A percentile compares a stretch with the other conserved stretches of the same genome.
Conservation (phyloP, 75 land plant genomes). For the Selaginella moellendorffii region DNA sequence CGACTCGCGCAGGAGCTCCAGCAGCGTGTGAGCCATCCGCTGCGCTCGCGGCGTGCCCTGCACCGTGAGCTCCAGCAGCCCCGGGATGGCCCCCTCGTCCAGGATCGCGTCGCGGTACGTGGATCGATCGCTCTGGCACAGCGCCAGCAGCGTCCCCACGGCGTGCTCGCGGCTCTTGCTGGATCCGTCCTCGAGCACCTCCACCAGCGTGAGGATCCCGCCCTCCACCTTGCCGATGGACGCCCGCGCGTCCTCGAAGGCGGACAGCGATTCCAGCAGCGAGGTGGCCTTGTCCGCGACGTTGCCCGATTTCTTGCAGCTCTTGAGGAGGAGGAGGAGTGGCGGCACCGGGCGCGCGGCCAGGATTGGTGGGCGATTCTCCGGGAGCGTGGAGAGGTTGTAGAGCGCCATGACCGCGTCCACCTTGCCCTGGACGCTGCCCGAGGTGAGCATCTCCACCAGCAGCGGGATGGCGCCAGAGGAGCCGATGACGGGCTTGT, state of each 20-base stretch:
- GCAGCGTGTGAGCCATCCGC: constrained; percentile 31
- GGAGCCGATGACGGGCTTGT: constrained; percentile 40
- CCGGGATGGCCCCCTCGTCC: constrained; percentile 58
- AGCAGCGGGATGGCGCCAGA: constrained; percentile 57
- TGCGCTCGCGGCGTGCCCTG: constrained; percentile 41
- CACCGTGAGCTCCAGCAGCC: constrained; percentile 44
- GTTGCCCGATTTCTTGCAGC: constrained; percentile 49
- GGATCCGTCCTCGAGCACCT: constrained; percentile 56
- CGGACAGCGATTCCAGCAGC: constrained; percentile 38
- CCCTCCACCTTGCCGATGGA: constrained; percentile 29
- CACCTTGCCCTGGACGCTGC: constrained; percentile 47
- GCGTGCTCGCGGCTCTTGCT: constrained; percentile 40
- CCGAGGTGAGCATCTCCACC: constrained; percentile 39
- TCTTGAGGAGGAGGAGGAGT: constrained; percentile 35
- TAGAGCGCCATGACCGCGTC: constrained; percentile 60
- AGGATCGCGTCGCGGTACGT: constrained; percentile 49
- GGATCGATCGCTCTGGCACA: constrained; percentile 35
- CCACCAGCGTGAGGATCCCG: constrained; percentile 51
- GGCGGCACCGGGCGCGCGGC: constrained; percentile 30
- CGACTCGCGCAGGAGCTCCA: constrained; percentile 46
- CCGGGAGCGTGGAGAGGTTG: constrained; percentile 37
- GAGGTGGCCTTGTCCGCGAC: constrained; percentile 46
- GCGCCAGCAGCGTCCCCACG: constrained; percentile 31
- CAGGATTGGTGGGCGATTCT: constrained; percentile 16
- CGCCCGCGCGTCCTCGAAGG: constrained; percentile 36